Evolutionary conservation across 1,284 basidiomycete genomes (phyloP).

Genomic region (Leccinum solheimii): DNA sequence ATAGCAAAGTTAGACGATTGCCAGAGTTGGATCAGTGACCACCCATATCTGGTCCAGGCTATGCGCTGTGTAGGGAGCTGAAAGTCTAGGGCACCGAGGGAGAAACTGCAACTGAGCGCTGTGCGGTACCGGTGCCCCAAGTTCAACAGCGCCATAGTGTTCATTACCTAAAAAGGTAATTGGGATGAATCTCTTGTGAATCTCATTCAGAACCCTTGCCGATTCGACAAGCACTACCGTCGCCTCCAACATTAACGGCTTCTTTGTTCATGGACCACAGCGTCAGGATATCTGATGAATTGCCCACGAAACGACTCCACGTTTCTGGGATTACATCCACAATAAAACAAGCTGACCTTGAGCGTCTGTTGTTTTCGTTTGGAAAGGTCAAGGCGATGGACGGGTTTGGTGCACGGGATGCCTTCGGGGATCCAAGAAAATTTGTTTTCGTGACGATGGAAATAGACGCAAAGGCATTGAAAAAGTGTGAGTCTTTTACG

Average conservation of each 20-base stretch:
- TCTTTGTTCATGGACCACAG: background rate
- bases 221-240: background rate
- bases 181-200: background rate
- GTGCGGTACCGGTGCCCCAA: too few relatives aligned
- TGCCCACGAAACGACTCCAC: constrained; percentile 62
- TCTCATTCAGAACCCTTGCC: too few relatives aligned
- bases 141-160: background rate
- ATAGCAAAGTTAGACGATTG: background rate
- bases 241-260: background rate
- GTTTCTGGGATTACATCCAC: constrained; percentile 72
- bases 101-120: too few relatives aligned
- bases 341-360: constrained; percentile 59
- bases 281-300: constrained; percentile 21
- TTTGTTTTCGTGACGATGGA: constrained; percentile 77
- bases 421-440: constrained; percentile 61
- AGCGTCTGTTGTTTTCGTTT: constrained; percentile 59
- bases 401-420: constrained; percentile 66
- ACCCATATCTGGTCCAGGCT: background rate
- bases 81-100: too few relatives aligned
- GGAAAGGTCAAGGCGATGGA: constrained; percentile 67
- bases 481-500: constrained; percentile 57
- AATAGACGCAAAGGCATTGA: constrained; percentile 56
- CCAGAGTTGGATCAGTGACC: background rate
- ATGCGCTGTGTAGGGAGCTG: too few relatives aligned
- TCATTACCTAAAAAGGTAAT: background rate